These are phyloP conservation scores for Darksidea phi DNA, from an alignment of 495 filamentous ascomycete species.

Conservation along the genomic window DNA sequence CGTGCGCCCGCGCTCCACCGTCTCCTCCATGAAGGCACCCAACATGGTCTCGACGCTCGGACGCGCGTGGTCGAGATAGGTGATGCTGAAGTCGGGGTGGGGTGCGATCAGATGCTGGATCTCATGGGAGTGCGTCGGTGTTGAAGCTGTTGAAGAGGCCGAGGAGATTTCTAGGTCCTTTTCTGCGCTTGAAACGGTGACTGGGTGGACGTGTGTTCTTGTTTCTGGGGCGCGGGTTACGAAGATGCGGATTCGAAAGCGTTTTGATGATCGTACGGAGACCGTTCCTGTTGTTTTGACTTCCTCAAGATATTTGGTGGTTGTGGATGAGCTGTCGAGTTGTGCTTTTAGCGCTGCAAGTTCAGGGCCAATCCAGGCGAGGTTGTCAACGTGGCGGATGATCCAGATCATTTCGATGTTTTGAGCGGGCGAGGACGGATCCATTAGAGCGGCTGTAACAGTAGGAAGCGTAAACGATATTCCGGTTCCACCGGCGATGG, in stretches of 20 bases:
- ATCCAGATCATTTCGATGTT: conserved; percentile 62
- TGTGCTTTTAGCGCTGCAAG: conserved; percentile 44
- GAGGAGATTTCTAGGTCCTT: conserved; percentile 13
- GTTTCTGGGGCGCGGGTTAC: conserved; percentile 52
- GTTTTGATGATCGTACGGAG: conserved; percentile 36
- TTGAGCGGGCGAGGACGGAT: conserved; percentile 34
- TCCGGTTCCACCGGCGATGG: conserved; percentile 64
- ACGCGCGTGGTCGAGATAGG: conserved; percentile 24
- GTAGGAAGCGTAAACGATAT: conserved; percentile 63
- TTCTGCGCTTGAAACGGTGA: background rate
- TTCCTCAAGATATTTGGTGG: background rate
- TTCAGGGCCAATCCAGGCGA: conserved; percentile 58
- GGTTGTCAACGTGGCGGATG: conserved; percentile 53
- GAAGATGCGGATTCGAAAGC: conserved; percentile 54
- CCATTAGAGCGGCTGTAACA: conserved; percentile 47
- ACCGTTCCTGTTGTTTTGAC: conserved; percentile 36
- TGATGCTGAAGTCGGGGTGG: conserved; percentile 15
- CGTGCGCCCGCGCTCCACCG: conserved; percentile 48
- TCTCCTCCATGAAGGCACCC: conserved; percentile 37
- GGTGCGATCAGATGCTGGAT: conserved; percentile 1
- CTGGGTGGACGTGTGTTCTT: background rate
- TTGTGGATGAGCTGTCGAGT: background rate
- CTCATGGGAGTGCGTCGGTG: background rate
- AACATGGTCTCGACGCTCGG: conserved; percentile 40
- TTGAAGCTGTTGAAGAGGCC: background rate